phyloP scores from a whole-genome alignment of 331 rosid genomes.

The Saraca asoca region DNA sequence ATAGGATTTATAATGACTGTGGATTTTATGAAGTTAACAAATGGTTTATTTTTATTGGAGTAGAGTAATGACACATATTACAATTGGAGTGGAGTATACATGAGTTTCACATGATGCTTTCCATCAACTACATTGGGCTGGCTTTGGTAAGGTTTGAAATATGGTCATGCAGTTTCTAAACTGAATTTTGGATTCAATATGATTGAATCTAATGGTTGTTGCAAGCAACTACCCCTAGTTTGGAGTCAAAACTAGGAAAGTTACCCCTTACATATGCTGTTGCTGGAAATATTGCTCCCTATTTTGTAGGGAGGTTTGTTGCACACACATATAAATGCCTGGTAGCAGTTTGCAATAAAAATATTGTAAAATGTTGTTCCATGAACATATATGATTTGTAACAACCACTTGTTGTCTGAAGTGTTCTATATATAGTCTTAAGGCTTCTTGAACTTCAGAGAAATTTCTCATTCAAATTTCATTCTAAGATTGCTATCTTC shows the following conservation, averaged over 20 bases:
- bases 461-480: not conserved
- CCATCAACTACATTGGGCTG: not conserved
- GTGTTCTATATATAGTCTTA: not conserved
- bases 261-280: constrained; percentile 83
- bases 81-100: too few relatives aligned
- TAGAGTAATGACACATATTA: too few relatives aligned
- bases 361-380: not conserved
- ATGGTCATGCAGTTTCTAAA: not conserved
- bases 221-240: constrained; percentile 78
- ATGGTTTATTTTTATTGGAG: too few relatives aligned
- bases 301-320: constrained; percentile 75
- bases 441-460: not conserved
- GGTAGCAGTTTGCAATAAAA: constrained; percentile 1
- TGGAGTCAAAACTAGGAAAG: constrained; percentile 85
- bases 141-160: constrained; percentile 16
- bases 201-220: constrained; percentile 33
- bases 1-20: too few relatives aligned
- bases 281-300: constrained; percentile 78
- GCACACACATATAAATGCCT: not conserved
- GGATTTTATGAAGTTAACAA: too few relatives aligned
- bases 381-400: not conserved
- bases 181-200: constrained; percentile 2
- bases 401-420: constrained; percentile 14
- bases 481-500: constrained; percentile 9
- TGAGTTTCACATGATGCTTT: too few relatives aligned